Evolutionary conservation across 1,139 yeast genomes (phyloP).

Genomic region (Pichia sp.): DNA sequence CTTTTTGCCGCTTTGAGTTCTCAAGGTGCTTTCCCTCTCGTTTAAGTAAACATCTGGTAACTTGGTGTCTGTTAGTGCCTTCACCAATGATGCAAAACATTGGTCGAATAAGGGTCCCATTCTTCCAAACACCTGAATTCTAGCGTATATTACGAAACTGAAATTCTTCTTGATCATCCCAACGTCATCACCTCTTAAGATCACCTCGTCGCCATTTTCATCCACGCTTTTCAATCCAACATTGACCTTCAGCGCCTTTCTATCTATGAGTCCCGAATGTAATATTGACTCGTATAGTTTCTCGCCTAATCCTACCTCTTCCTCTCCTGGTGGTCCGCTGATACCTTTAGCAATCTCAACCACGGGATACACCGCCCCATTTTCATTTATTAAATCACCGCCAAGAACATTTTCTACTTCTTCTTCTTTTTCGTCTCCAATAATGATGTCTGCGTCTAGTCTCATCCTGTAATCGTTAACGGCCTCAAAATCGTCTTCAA

Average conservation of each 20-base stretch:
- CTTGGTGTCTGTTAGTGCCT: constrained; percentile 56
- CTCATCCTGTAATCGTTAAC: constrained; percentile 34
- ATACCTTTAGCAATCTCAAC: constrained; percentile 79
- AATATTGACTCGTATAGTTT: constrained; percentile 55
- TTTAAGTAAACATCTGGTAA: constrained; percentile 67
- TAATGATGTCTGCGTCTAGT: constrained; percentile 32
- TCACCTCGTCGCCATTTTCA: constrained; percentile 26
- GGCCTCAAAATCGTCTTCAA: constrained; percentile 46
- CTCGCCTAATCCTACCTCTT: constrained; percentile 81
- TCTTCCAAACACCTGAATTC: constrained; percentile 72
- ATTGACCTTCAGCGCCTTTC: constrained; percentile 42
- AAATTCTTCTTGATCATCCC: constrained; percentile 41
- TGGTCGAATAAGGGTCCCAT: constrained; percentile 79
- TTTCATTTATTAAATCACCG: constrained; percentile 12
- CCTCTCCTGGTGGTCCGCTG: constrained; percentile 73
- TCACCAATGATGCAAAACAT: constrained; percentile 65
- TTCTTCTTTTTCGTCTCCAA: constrained; percentile 13
- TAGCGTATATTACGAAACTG: constrained; percentile 66
- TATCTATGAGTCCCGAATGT: constrained; percentile 51
- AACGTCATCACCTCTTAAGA: constrained; percentile 42
- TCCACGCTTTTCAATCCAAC: constrained; percentile 50
- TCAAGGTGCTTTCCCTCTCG: constrained; percentile 48
- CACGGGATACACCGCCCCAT: constrained; percentile 61
- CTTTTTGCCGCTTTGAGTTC: constrained; percentile 33
- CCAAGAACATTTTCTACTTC: constrained; percentile 12